Conservation (phyloP, 305 asterid species). For the Solanum hybrid region DNA sequence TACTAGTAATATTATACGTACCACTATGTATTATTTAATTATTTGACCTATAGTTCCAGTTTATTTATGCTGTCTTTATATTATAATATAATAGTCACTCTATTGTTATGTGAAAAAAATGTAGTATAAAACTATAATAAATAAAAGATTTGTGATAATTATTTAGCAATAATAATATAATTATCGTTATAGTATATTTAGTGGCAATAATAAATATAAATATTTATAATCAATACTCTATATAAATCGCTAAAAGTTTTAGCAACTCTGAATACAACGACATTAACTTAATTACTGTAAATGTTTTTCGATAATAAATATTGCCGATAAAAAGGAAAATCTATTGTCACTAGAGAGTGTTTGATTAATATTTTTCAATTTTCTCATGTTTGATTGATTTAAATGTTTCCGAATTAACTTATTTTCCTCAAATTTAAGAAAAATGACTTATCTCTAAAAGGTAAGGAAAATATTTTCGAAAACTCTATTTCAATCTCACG, state of each 20-base stretch:
- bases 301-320: too few relatives aligned
- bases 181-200: too few relatives aligned
- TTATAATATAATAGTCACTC: not conserved
- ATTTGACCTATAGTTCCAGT: not conserved
- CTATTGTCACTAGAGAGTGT: not conserved
- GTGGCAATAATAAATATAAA: not conserved
- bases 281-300: too few relatives aligned
- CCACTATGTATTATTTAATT: not conserved
- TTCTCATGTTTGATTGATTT: too few relatives aligned
- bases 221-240: too few relatives aligned
- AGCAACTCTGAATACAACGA: not conserved
- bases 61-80: not conserved
- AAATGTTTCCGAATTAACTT: too few relatives aligned
- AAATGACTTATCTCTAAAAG: not conserved
- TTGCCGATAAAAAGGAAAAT: not conserved
- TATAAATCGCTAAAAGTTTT: too few relatives aligned
- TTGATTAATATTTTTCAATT: not conserved
- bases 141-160: not conserved
- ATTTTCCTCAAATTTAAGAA: not conserved
- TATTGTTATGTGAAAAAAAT: not conserved
- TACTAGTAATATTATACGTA: not conserved
- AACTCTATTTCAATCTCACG: not conserved
- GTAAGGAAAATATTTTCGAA: too few relatives aligned
- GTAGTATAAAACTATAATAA: not conserved
- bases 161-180: too few relatives aligned